Evolutionary conservation across 176 grass and related monocot species (phyloP).

Genomic region (Triticum dicoccoides): DNA sequence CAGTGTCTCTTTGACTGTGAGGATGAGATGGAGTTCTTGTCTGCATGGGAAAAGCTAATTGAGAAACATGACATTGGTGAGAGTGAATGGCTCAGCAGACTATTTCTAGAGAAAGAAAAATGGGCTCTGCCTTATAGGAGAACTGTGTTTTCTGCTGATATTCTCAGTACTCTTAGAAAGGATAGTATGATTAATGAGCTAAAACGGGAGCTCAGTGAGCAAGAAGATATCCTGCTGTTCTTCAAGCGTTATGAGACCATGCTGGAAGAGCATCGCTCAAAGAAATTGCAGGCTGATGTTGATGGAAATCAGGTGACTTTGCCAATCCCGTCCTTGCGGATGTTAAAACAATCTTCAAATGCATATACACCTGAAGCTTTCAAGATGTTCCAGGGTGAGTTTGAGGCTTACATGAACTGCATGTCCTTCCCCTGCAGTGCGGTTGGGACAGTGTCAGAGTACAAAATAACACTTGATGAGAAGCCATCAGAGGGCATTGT

Average conservation of each 20-base stretch:
- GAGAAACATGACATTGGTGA: conserved; percentile 62
- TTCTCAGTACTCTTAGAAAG: conserved; percentile 66
- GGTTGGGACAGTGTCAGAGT: conserved; percentile 54
- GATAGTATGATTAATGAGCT: conserved; percentile 66
- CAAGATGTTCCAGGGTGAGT: conserved; percentile 77
- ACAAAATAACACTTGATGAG: conserved; percentile 76
- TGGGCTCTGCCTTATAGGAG: conserved; percentile 76
- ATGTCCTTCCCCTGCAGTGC: conserved; percentile 60
- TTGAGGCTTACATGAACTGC: conserved; percentile 92
- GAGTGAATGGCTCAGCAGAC: conserved; percentile 60
- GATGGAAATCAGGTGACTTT: conserved; percentile 50
- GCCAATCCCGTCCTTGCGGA: conserved; percentile 66
- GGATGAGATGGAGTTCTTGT: conserved; percentile 71
- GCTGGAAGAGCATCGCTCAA: conserved; percentile 62
- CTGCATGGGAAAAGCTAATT: conserved; percentile 65
- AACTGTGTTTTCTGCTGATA: conserved; percentile 65
- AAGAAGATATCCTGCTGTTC: conserved; percentile 73
- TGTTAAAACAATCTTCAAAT: conserved; percentile 78
- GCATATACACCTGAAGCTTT: conserved; percentile 78
- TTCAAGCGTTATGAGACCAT: conserved; percentile 68
- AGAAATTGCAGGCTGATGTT: conserved; percentile 68
- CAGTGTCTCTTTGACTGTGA: conserved; percentile 82
- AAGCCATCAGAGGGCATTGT: conserved; percentile 64
- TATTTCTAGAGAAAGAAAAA: conserved; percentile 66
- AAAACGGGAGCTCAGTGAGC: conserved; percentile 59